These are phyloP conservation scores for Aureobasidium melanogenum DNA, from an alignment of 2,329 filamentous ascomycete species.

Conservation along the genomic window DNA sequence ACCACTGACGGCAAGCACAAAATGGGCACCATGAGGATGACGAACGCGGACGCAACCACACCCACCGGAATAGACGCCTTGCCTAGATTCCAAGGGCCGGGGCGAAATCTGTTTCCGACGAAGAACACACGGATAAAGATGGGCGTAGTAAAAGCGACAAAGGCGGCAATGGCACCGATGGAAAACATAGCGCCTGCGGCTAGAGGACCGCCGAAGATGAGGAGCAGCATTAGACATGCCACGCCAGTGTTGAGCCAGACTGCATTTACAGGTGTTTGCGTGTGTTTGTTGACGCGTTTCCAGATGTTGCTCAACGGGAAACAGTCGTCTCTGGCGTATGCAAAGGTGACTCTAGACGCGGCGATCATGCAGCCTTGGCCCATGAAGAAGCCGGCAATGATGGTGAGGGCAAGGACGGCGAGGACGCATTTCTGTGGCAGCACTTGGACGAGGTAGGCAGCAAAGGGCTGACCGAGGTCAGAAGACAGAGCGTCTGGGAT, in stretches of 20 bases:
- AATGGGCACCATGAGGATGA: slow-evolving; percentile 58
- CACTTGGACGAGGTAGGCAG: slow-evolving; percentile 59
- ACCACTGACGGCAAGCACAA: slow-evolving; percentile 54
- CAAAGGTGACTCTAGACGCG: slow-evolving; percentile 33
- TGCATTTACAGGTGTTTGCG: slow-evolving; percentile 60
- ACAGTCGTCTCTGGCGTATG: slow-evolving; percentile 64
- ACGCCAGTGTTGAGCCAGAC: slow-evolving; percentile 58
- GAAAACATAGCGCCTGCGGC: slow-evolving; percentile 61
- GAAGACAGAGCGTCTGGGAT: slow-evolving; percentile 51
- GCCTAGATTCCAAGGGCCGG: slow-evolving; percentile 61
- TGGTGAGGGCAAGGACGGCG: slow-evolving; percentile 56
- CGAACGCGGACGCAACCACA: slow-evolving; percentile 48
- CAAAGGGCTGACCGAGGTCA: slow-evolving; percentile 60
- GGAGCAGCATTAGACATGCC: slow-evolving; percentile 51
- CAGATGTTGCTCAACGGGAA: slow-evolving; percentile 54
- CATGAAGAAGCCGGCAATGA: slow-evolving; percentile 62
- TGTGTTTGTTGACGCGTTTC: slow-evolving; percentile 51
- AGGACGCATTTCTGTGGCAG: slow-evolving; percentile 52
- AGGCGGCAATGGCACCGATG: slow-evolving; percentile 60
- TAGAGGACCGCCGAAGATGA: slow-evolving; percentile 55
- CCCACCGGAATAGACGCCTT: slow-evolving; percentile 50
- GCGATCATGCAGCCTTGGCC: slow-evolving; percentile 65
- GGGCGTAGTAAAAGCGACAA: slow-evolving; percentile 51
- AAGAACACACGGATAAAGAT: slow-evolving; percentile 52
- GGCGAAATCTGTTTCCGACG: slow-evolving; percentile 54